Percentiles rank a stretch among this genome's conserved stretches.
phyloP scores from a whole-genome alignment of 2,329 filamentous ascomycete species.

The Beauveria australis region DNA sequence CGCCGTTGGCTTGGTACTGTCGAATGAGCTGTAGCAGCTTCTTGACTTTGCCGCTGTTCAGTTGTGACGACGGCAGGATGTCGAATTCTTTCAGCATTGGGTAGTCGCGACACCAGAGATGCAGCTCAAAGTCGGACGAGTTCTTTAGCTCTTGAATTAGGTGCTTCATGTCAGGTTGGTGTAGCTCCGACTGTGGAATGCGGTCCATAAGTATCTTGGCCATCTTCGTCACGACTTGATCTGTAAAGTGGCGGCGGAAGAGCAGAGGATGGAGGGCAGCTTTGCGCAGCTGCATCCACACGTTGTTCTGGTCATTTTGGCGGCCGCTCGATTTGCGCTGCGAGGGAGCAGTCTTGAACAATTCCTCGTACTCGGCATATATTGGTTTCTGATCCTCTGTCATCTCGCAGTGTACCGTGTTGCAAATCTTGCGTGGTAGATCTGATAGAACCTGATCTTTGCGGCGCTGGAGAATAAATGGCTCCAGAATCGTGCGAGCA shows the following conservation, averaged over 20 bases:
- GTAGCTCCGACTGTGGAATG: conserved; percentile 47
- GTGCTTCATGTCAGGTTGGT: conserved; percentile 43
- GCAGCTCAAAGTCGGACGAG: conserved; percentile 58
- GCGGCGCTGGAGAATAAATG: conserved; percentile 88
- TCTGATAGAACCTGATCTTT: conserved; percentile 86
- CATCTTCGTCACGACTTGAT: conserved; percentile 70
- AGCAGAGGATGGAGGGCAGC: conserved; percentile 87
- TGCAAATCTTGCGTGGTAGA: conserved; percentile 70
- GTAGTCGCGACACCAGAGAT: conserved; percentile 56
- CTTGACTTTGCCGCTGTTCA: conserved; percentile 73
- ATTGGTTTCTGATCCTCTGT: conserved; percentile 62
- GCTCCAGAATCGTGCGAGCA: conserved; percentile 85
- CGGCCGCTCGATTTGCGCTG: conserved; percentile 40
- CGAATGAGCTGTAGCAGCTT: conserved; percentile 68
- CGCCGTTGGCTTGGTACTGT: conserved; percentile 68
- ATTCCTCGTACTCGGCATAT: conserved; percentile 57
- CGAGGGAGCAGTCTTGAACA: conserved; percentile 56
- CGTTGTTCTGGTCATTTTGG: conserved; percentile 54
- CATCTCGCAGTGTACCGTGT: conserved; percentile 75
- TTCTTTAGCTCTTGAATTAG: conserved; percentile 47
- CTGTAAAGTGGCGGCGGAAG: conserved; percentile 72
- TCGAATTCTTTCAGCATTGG: conserved; percentile 46
- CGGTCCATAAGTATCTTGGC: conserved; percentile 66
- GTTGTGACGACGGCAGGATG: conserved; percentile 43
- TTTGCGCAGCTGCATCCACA: conserved; percentile 86